These are phyloP conservation scores for Hyphopichia homilentoma DNA, from an alignment of 805 yeast genomes.

Conservation along the genomic window DNA sequence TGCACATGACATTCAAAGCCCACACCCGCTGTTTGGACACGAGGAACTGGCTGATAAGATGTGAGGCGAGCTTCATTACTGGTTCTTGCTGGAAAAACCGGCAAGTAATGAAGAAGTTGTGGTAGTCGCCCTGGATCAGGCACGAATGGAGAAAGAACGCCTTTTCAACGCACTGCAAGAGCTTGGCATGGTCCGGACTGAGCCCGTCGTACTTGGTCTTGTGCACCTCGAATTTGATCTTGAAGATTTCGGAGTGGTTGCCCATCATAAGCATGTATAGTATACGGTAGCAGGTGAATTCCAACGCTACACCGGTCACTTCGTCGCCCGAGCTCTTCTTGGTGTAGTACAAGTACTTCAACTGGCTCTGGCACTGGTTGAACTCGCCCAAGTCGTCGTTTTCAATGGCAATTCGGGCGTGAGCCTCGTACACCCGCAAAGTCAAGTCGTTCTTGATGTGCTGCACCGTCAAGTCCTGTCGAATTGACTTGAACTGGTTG, in stretches of 20 bases:
- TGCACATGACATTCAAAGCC: conserved; percentile 53
- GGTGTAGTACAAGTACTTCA: conserved; percentile 56
- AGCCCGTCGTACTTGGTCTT: background rate
- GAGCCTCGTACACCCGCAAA: conserved; percentile 74
- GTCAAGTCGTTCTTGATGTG: conserved; percentile 77
- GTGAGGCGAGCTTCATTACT: conserved; percentile 16
- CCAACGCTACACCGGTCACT: conserved; percentile 37
- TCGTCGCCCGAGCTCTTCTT: conserved; percentile 27
- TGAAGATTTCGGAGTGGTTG: conserved; percentile 54
- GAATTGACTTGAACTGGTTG: conserved; percentile 85
- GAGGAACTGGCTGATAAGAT: conserved; percentile 38
- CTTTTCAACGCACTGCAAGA: conserved; percentile 4
- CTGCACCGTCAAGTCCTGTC: conserved; percentile 94
- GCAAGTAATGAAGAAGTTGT: conserved; percentile 42
- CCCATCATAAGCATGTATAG: conserved; percentile 73
- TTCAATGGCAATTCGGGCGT: conserved; percentile 82
- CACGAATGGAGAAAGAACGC: conserved; percentile 5
- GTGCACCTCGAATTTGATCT: conserved; percentile 22
- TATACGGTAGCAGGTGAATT: conserved; percentile 69
- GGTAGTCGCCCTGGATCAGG: conserved; percentile 46
- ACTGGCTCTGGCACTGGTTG: conserved; percentile 88
- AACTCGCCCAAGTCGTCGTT: conserved; percentile 88
- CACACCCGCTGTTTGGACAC: conserved; percentile 55
- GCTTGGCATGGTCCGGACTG: background rate
- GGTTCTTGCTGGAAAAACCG: conserved; percentile 7